phyloP scores from a whole-genome alignment of 2,329 filamentous ascomycete species.

The Pseudopithomyces chartarum region DNA sequence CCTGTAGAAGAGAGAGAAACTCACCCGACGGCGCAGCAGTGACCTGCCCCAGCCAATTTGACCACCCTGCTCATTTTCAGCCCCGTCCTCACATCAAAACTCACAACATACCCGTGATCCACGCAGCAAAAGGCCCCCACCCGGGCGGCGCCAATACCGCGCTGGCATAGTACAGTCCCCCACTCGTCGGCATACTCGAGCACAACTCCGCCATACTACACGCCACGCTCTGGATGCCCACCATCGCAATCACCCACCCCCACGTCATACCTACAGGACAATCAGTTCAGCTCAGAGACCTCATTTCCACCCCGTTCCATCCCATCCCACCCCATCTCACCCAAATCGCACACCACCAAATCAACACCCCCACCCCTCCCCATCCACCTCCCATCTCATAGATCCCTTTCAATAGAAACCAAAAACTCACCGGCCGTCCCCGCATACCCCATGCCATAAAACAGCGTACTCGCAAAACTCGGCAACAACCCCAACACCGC shows the following conservation, averaged over 20 bases:
- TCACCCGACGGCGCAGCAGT: slow-evolving; percentile 65
- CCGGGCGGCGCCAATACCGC: slow-evolving; percentile 71
- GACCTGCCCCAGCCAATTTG: slow-evolving; percentile 71
- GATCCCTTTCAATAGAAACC: too few species aligned
- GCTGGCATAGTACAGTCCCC: slow-evolving; percentile 74
- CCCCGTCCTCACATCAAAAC: too few species aligned
- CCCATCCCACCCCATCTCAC: background rate
- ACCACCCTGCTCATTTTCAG: slow-evolving; percentile 55
- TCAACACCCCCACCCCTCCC: too few species aligned
- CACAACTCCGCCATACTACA: slow-evolving; percentile 71
- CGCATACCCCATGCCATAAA: slow-evolving; percentile 66
- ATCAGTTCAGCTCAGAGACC: slow-evolving; percentile 6
- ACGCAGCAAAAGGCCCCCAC: slow-evolving; percentile 70
- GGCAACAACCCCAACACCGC: slow-evolving; percentile 73
- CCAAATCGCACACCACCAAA: background rate
- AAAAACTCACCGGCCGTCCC: slow-evolving; percentile 45
- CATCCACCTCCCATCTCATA: background rate
- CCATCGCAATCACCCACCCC: slow-evolving; percentile 76
- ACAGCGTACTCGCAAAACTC: slow-evolving; percentile 72
- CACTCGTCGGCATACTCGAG: slow-evolving; percentile 72
- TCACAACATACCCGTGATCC: slow-evolving; percentile 57
- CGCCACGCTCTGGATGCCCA: slow-evolving; percentile 73
- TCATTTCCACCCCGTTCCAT: background rate
- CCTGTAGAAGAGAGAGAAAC: background rate
- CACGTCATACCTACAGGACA: slow-evolving; percentile 67